Conservation (phyloP, 306 rosid species). For the Gastrolobium villosum region DNA sequence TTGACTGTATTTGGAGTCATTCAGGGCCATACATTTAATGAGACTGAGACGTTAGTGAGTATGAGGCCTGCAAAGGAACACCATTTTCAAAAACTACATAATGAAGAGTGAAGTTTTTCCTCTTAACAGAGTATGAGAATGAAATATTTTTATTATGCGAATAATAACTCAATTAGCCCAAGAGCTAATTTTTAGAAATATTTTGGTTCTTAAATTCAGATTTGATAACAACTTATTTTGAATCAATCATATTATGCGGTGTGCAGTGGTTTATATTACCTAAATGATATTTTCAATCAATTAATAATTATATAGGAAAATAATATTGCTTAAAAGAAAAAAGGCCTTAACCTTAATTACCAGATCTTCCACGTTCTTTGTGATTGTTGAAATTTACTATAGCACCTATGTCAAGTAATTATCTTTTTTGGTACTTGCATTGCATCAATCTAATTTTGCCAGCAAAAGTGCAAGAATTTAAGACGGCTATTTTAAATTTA, state of each 20-base stretch:
- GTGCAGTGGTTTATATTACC: not conserved
- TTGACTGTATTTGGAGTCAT: slow-evolving; percentile 45
- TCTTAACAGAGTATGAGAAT: not conserved
- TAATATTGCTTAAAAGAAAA: not conserved
- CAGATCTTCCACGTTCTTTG: not conserved
- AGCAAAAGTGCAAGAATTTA: not conserved
- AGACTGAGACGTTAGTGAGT: slow-evolving; percentile 13
- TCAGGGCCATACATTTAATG: slow-evolving; percentile 25
- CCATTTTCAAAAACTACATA: not conserved
- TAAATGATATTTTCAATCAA: not conserved
- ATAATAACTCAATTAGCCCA: not conserved
- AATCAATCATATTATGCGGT: not conserved
- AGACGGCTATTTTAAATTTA: no score
- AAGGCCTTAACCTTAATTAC: not conserved
- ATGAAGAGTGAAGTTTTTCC: not conserved
- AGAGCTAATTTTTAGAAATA: not conserved
- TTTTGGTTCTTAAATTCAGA: not conserved
- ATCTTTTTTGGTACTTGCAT: not conserved
- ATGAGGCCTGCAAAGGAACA: slow-evolving; percentile 26
- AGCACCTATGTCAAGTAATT: not conserved
- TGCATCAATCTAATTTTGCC: not conserved
- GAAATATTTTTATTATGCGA: not conserved
- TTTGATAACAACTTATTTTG: not conserved
- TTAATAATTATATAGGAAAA: not conserved
- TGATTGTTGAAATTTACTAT: not conserved